Evolutionary conservation across 108 stramenopile species (phyloP).

Genomic region (Chaetoceros tenuissimus): DNA sequence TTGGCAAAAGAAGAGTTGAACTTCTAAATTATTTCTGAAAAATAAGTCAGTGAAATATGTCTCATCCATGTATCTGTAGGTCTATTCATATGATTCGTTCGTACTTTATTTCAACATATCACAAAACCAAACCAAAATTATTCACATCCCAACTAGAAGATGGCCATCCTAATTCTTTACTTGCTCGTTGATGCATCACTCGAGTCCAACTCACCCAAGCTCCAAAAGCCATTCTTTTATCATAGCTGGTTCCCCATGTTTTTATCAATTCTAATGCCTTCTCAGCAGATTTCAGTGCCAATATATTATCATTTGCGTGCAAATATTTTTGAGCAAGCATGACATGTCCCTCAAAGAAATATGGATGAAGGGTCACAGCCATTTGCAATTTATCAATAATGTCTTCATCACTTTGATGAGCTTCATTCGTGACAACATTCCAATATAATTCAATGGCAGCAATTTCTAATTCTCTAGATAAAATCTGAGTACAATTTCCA

Average conservation of each 20-base stretch:
- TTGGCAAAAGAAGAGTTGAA: too few relatives aligned
- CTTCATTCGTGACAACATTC: constrained; percentile 6
- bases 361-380: constrained; percentile 3
- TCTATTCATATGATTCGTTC: too few relatives aligned
- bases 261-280: constrained; percentile 4
- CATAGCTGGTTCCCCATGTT: constrained; percentile 4
- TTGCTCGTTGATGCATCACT: constrained; percentile 2
- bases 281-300: background rate
- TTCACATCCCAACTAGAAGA: constrained; percentile 19
- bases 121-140: constrained; percentile 16
- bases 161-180: constrained; percentile 10
- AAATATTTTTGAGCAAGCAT: constrained; percentile 7
- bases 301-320: constrained; percentile 2
- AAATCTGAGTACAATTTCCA: constrained; percentile 1
- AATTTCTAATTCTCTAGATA: constrained; percentile 7
- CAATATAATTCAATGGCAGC: constrained; percentile 12
- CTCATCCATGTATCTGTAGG: too few relatives aligned
- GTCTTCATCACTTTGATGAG: background rate
- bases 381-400: background rate
- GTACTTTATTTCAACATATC: background rate
- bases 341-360: constrained; percentile 10
- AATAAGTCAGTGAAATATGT: too few relatives aligned
- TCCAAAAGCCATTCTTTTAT: constrained; percentile 20
- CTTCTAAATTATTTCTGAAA: too few relatives aligned
- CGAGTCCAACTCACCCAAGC: constrained; percentile 18